phyloP scores from a whole-genome alignment of 2,329 filamentous ascomycete species.

The Scolecobasidium constrictum region DNA sequence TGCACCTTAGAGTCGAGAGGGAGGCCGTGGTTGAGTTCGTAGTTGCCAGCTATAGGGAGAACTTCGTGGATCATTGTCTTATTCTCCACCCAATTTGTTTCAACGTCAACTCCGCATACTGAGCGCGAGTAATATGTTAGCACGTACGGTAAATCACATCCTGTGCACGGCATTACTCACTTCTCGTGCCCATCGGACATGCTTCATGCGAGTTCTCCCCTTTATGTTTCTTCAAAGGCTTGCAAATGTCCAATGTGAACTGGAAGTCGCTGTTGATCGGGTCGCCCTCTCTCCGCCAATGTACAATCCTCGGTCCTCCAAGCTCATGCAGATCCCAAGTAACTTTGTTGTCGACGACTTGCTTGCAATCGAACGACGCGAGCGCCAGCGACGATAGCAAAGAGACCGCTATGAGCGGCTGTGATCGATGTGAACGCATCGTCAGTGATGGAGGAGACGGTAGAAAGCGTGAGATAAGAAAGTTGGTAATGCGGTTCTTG shows the following conservation, averaged over 20 bases:
- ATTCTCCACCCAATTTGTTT: conserved; percentile 38
- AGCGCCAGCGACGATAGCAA: not conserved
- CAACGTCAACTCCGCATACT: conserved; percentile 68
- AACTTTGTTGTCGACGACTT: conserved; percentile 47
- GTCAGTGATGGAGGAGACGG: too few relatives aligned
- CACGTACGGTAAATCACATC: not conserved
- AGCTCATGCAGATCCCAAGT: conserved; percentile 55
- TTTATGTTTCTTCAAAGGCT: conserved; percentile 50
- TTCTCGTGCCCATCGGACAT: conserved; percentile 60
- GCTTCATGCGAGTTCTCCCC: conserved; percentile 44
- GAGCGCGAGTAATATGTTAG: not conserved
- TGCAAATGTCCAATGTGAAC: conserved; percentile 72
- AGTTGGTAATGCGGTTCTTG: too few relatives aligned
- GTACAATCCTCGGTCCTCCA: conserved; percentile 56
- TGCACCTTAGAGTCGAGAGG: conserved; percentile 38
- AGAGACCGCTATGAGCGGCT: not conserved
- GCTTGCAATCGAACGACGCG: conserved; percentile 46
- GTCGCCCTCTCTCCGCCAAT: conserved; percentile 37
- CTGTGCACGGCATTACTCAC: conserved; percentile 38
- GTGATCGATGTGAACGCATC: too few relatives aligned
- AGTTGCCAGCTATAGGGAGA: conserved; percentile 65
- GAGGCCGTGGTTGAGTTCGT: conserved; percentile 46
- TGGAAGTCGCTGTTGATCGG: conserved; percentile 58
- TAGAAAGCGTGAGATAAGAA: too few relatives aligned
- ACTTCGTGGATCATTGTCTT: conserved; percentile 38